Conservation (phyloP, 2,329 filamentous ascomycete genomes). For the Colletotrichum lini region DNA sequence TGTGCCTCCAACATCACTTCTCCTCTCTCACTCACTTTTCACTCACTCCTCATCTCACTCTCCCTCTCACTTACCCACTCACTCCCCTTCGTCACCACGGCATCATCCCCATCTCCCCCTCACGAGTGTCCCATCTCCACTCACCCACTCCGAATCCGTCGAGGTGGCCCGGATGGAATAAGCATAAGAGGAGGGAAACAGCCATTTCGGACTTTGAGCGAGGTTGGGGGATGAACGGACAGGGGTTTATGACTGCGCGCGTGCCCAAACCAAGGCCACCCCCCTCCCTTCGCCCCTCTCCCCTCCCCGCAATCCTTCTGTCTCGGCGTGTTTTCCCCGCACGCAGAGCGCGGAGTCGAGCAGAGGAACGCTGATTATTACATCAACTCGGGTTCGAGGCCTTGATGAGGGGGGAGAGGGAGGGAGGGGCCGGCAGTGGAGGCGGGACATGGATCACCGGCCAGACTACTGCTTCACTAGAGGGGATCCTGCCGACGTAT, state of each 20-base stretch:
- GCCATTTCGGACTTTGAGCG: conserved; percentile 11
- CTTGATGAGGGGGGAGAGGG: not conserved
- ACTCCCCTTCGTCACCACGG: not conserved
- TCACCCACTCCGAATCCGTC: not conserved
- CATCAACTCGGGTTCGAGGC: not conserved
- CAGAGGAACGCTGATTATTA: conserved; percentile 7
- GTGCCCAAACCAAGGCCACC: not conserved
- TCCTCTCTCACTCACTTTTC: not conserved
- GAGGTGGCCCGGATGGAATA: conserved; percentile 14
- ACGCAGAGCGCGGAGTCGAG: conserved; percentile 11
- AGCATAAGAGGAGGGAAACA: conserved; percentile 14
- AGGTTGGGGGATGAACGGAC: not conserved
- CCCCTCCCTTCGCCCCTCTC: not conserved
- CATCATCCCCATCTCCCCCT: conserved; percentile 14
- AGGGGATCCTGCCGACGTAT: not conserved
- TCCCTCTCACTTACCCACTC: not conserved
- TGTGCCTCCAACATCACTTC: not conserved
- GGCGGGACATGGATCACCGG: not conserved
- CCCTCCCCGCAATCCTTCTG: conserved; percentile 24
- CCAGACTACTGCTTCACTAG: not conserved
- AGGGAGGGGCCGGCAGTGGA: conserved; percentile 9
- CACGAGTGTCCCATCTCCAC: conserved; percentile 1
- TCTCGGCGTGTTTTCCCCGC: conserved; percentile 13
- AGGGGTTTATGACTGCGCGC: not conserved
- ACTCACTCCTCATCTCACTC: not conserved